These are phyloP conservation scores for Botrytis fabae DNA, from an alignment of 2,329 filamentous ascomycete species.

Conservation along the genomic window DNA sequence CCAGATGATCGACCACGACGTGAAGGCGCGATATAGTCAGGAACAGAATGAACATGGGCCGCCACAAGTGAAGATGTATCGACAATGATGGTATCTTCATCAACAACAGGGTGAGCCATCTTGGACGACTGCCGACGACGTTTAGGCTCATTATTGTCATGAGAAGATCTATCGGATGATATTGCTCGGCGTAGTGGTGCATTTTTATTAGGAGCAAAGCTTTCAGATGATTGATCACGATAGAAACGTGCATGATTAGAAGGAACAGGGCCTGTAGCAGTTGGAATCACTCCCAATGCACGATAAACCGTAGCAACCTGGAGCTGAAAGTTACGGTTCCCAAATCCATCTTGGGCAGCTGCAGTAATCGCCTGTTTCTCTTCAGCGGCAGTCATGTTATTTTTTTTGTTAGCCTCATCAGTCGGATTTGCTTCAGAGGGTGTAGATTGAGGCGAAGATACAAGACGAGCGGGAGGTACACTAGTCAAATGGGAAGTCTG, in stretches of 20 bases:
- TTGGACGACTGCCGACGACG: neutral
- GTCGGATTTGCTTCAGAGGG: no score
- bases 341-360: neutral
- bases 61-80: neutral
- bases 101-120: neutral
- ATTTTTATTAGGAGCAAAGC: neutral
- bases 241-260: no score
- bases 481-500: neutral
- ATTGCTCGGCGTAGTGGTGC: neutral
- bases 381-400: neutral
- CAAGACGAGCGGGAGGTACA: neutral
- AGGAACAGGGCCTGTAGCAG: neutral
- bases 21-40: neutral
- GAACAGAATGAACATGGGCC: neutral
- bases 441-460: neutral
- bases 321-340: neutral
- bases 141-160: neutral
- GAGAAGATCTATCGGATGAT: neutral
- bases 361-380: neutral
- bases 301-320: slow-evolving; percentile 1
- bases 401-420: no score
- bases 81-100: neutral
- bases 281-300: neutral
- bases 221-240: neutral
- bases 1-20: neutral